Conservation (phyloP, 129 eudicot genomes). For the Flaveria trinervia region DNA sequence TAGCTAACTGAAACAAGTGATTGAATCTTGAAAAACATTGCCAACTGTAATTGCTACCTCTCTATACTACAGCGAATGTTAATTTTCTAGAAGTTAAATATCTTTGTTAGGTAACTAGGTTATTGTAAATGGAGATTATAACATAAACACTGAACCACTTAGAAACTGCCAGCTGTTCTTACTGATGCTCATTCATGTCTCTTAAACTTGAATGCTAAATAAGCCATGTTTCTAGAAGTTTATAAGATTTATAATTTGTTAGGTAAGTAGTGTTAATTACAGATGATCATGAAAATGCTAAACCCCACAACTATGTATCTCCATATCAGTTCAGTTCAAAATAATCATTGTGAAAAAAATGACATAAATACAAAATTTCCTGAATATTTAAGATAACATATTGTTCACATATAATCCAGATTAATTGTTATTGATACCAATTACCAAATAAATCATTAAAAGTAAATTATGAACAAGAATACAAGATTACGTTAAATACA, state of each 20-base stretch:
- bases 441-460: background rate
- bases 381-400: background rate
- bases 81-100: background rate
- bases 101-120: background rate
- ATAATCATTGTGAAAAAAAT: too few species aligned
- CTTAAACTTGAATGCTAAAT: background rate
- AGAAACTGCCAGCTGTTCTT: background rate
- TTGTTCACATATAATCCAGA: background rate
- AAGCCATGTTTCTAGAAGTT: background rate
- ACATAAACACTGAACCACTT: background rate
- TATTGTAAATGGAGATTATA: background rate
- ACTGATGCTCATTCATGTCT: background rate
- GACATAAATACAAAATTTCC: background rate
- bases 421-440: background rate
- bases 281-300: background rate
- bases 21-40: background rate
- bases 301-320: background rate
- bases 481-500: background rate
- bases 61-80: background rate
- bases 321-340: background rate
- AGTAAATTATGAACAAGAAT: slow-evolving; percentile 10
- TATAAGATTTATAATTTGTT: background rate
- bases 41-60: background rate
- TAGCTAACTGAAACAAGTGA: too few species aligned
- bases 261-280: background rate